Evolutionary conservation across 192 early-diverging fungal species (phyloP), one percentile per base, ranked within the genome.

Genomic region (Entomortierella parvispora): DNA sequence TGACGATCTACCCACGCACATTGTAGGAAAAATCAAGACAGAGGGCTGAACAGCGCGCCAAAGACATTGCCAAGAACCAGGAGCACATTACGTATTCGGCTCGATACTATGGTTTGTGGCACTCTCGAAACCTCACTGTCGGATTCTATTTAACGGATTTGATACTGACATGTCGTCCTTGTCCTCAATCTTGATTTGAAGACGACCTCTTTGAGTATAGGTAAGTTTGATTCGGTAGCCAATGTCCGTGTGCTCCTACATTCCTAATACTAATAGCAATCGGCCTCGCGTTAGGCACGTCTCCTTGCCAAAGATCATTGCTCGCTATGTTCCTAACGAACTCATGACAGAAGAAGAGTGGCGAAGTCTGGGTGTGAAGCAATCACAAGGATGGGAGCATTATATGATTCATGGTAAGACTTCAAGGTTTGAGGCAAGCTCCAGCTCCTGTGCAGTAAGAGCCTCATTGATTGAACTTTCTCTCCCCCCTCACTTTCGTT

Each of bases 241-340:
- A 40, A 23, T 12, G 44, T 31, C n/a, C n/a, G n/a, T n/a, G n/a
- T n/a, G n/a, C n/a, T n/a, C n/a, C n/a, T n/a, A n/a, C n/a, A n/a
- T n/a, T n/a, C n/a, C n/a, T n/a, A n/a, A n/a, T n/a, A n/a, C n/a
- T n/a, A n/a, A n/a, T n/a, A n/a, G n/a, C n/a, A n/a, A n/a, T n/a
- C n/a, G n/a, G n/a, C n/a, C n/a, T n/a, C n/a, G n/a, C n/a, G 5
- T 23, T 66, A 85, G 84, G 29, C 84, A 86, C 53, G 84, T 86
- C 8, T 67, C 79, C 4, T 55, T 86, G 44, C 84, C 84, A 29
- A 78, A 70, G 34, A n/a, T 55, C 33, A 58, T 86, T 25, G 62
- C 68, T 1, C 61, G 69, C 42, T 75, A 80, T 55, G 48, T 84
- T 4, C 84, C 84, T 1, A 67, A 57, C 12, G 48, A 62, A 43